A percentile compares a stretch with the other conserved stretches of the same genome.
These are phyloP conservation scores for Akanthomyces muscarius DNA, from an alignment of 2,329 filamentous ascomycete genomes.

Conservation along the genomic window DNA sequence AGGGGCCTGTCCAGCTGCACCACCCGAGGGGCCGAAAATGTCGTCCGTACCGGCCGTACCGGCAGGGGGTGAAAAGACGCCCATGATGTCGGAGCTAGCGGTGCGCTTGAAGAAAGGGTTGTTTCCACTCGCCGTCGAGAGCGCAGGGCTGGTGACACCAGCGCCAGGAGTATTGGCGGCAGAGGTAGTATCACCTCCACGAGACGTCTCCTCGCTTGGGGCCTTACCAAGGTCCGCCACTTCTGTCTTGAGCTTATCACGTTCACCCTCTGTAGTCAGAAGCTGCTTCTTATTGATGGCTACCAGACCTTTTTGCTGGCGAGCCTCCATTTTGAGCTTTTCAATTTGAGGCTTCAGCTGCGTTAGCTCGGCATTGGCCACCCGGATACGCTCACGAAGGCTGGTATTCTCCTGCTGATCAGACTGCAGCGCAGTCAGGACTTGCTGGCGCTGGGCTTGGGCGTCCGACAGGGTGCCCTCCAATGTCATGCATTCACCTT, in stretches of 20 bases:
- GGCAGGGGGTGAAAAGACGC: conserved; percentile 47
- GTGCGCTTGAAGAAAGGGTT: conserved; percentile 90
- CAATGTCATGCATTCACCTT: conserved; percentile 77
- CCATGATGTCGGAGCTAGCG: conserved; percentile 57
- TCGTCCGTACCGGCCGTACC: conserved; percentile 65
- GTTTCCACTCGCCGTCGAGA: conserved; percentile 68
- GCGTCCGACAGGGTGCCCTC: conserved; percentile 79
- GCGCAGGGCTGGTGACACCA: conserved; percentile 62
- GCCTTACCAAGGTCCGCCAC: conserved; percentile 64
- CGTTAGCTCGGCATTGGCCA: conserved; percentile 75
- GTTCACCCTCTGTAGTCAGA: conserved; percentile 80
- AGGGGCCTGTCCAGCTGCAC: conserved; percentile 37
- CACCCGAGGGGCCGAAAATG: conserved; percentile 66
- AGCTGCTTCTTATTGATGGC: conserved; percentile 99
- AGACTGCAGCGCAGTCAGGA: conserved; percentile 68
- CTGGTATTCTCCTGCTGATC: conserved; percentile 85
- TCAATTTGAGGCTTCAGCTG: conserved; percentile 88
- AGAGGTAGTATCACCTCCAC: conserved; percentile 50
- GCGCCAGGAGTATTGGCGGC: conserved; percentile 43
- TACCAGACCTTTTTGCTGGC: conserved; percentile 92
- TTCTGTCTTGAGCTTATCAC: conserved; percentile 81
- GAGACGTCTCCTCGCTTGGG: conserved; percentile 55
- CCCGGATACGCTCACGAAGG: conserved; percentile 82
- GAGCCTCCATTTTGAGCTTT: conserved; percentile 84
- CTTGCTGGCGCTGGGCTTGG: conserved; percentile 75